A percentile compares a stretch with the other conserved stretches of the same genome.
phyloP scores from a whole-genome alignment of 2,329 filamentous ascomycete genomes.

The Neophaeococcomyces mojaviensis region DNA sequence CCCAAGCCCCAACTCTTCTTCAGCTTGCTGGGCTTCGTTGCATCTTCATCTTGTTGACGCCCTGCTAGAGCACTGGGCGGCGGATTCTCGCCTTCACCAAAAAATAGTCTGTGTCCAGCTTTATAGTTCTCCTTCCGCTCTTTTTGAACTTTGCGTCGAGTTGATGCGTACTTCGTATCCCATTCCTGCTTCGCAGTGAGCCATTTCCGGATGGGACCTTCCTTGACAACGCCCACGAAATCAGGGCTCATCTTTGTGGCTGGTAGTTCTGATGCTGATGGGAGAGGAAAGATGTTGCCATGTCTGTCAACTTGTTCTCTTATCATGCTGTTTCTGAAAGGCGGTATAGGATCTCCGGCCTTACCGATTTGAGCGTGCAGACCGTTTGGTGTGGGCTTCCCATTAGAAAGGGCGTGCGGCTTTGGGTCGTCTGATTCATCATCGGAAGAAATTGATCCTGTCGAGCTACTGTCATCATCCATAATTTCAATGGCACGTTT shows the following conservation, averaged over 20 bases:
- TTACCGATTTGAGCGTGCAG: slow-evolving; percentile 56
- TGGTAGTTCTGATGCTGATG: slow-evolving; percentile 55
- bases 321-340: slow-evolving; percentile 82
- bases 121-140: slow-evolving; percentile 65
- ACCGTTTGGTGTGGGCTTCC: slow-evolving; percentile 20
- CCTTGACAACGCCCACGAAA: slow-evolving; percentile 72
- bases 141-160: slow-evolving; percentile 66
- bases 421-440: slow-evolving; percentile 25
- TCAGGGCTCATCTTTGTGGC: slow-evolving; percentile 57
- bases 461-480: slow-evolving; percentile 68
- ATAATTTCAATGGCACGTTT: slow-evolving; percentile 70
- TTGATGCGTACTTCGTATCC: slow-evolving; percentile 63
- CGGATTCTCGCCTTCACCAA: slow-evolving; percentile 64
- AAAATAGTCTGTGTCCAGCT: slow-evolving; percentile 58
- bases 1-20: slow-evolving; percentile 66
- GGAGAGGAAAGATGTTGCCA: slow-evolving; percentile 64
- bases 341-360: slow-evolving; percentile 74
- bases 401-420: slow-evolving; percentile 13
- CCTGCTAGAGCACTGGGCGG: slow-evolving; percentile 78
- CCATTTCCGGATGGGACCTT: slow-evolving; percentile 75
- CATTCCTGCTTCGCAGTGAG: slow-evolving; percentile 63
- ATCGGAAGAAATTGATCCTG: slow-evolving; percentile 31
- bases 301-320: slow-evolving; percentile 76
- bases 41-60: slow-evolving; percentile 39
- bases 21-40: slow-evolving; percentile 31